phyloP scores from a whole-genome alignment of 1,284 basidiomycete species.

The Rhodotorula sp. region DNA sequence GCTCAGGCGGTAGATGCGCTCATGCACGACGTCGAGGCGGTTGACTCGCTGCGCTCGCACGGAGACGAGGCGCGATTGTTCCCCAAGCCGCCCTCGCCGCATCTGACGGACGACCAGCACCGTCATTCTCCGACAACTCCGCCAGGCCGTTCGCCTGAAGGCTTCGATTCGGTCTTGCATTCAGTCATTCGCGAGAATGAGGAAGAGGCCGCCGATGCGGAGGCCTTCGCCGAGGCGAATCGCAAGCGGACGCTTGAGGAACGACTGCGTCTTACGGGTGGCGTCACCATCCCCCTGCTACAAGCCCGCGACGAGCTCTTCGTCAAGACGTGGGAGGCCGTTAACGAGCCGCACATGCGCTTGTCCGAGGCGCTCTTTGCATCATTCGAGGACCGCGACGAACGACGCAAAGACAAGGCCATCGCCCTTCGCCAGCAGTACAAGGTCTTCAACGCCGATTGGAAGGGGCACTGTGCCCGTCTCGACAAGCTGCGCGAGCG shows the following conservation, averaged over 20 bases:
- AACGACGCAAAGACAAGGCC: slow-evolving; percentile 35
- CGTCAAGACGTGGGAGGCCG: slow-evolving; percentile 10
- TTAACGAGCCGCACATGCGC: slow-evolving; percentile 19
- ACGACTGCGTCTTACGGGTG: neutral
- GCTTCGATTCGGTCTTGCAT: neutral
- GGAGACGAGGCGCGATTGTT: neutral
- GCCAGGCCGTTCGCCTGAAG: neutral
- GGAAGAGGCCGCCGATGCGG: neutral
- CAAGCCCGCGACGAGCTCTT: slow-evolving; percentile 8
- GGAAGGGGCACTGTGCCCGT: slow-evolving; percentile 39
- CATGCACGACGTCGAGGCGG: neutral
- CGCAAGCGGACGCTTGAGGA: neutral
- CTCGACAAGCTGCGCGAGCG: slow-evolving; percentile 41
- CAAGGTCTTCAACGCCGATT: slow-evolving; percentile 38
- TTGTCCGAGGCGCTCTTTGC: slow-evolving; percentile 33
- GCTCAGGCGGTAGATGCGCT: no score
- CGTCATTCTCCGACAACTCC: slow-evolving; percentile 7
- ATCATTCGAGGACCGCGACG: slow-evolving; percentile 31
- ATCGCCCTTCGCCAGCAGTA: slow-evolving; percentile 37
- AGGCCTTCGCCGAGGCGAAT: neutral
- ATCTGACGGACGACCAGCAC: slow-evolving; percentile 3
- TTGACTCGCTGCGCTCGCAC: neutral
- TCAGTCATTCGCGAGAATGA: neutral
- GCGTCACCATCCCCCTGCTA: neutral
- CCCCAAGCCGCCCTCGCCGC: slow-evolving; percentile 4